These are phyloP conservation scores for Pythium folliculosum DNA, from an alignment of 352 stramenopile species.

Conservation along the genomic window DNA sequence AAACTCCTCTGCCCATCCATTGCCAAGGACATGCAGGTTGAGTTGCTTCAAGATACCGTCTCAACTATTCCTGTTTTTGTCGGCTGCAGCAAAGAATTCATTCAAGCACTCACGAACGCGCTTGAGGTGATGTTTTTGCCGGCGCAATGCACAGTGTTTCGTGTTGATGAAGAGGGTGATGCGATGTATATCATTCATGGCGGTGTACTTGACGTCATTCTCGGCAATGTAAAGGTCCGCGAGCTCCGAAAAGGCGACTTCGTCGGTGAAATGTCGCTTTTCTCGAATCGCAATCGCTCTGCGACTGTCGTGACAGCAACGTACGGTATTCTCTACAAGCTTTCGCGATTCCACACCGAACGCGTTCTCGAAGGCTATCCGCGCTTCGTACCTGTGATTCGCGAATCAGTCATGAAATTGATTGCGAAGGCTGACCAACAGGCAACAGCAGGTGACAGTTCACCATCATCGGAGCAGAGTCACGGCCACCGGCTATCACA, in stretches of 20 bases:
- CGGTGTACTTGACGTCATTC: constrained; percentile 38
- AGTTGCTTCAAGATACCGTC: constrained; percentile 44
- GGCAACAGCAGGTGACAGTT: background rate
- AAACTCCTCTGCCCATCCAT: constrained; percentile 53
- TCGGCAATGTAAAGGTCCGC: constrained; percentile 37
- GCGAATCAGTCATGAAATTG: constrained; percentile 29
- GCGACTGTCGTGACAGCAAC: constrained; percentile 69
- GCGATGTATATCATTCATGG: constrained; percentile 58
- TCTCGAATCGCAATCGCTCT: constrained; percentile 57
- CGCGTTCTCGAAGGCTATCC: constrained; percentile 63
- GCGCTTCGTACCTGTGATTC: constrained; percentile 39
- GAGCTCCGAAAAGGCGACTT: constrained; percentile 39
- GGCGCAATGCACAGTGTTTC: constrained; percentile 42
- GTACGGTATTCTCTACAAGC: constrained; percentile 70
- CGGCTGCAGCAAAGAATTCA: constrained; percentile 44
- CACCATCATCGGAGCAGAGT: background rate
- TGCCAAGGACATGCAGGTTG: constrained; percentile 52
- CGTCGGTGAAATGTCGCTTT: constrained; percentile 57
- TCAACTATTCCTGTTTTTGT: constrained; percentile 43
- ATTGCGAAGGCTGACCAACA: constrained; percentile 29
- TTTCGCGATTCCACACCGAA: constrained; percentile 68
- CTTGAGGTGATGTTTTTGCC: constrained; percentile 50
- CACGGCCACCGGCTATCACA: background rate
- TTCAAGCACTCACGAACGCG: constrained; percentile 41
- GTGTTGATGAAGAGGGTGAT: constrained; percentile 40